Conservation (phyloP, 2,329 filamentous ascomycete genomes). For the Fusarium floridanum region DNA sequence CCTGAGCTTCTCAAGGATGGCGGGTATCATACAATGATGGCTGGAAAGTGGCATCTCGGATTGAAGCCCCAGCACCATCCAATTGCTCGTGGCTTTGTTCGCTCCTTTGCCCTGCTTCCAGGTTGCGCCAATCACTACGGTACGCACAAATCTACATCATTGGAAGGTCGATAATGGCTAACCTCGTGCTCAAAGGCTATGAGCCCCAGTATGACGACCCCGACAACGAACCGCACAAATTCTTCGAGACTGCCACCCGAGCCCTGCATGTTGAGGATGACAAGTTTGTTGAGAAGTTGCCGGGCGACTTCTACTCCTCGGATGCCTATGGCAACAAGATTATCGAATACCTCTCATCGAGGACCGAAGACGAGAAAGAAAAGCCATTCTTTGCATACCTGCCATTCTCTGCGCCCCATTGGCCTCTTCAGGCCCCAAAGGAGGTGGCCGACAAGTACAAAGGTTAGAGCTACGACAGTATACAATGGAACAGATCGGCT, state of each 20-base stretch:
- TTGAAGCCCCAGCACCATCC: not conserved
- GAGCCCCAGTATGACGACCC: conserved; percentile 57
- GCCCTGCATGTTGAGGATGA: conserved; percentile 55
- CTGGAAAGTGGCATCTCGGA: not conserved
- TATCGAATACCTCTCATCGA: conserved; percentile 65
- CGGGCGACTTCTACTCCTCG: conserved; percentile 66
- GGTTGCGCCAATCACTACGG: not conserved
- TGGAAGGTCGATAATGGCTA: conserved; percentile 43
- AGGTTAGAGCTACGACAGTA: conserved; percentile 48
- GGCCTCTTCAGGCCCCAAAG: conserved; percentile 71
- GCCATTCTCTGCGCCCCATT: conserved; percentile 73
- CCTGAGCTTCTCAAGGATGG: not conserved
- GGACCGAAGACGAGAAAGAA: conserved; percentile 52
- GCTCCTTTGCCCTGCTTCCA: not conserved
- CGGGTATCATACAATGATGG: not conserved
- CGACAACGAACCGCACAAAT: conserved; percentile 56
- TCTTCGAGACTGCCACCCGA: conserved; percentile 47
- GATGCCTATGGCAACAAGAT: conserved; percentile 66
- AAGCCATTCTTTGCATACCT: conserved; percentile 71
- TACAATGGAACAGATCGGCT: conserved; percentile 8
- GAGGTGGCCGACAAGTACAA: conserved; percentile 69
- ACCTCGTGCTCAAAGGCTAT: conserved; percentile 51
- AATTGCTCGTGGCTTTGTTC: not conserved
- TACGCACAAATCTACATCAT: not conserved
- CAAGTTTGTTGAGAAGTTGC: conserved; percentile 57